Evolutionary conservation across 768 basidiomycete genomes (phyloP), one percentile per base, ranked within the genome.

Genomic region (Melanogaster broomeanus): DNA sequence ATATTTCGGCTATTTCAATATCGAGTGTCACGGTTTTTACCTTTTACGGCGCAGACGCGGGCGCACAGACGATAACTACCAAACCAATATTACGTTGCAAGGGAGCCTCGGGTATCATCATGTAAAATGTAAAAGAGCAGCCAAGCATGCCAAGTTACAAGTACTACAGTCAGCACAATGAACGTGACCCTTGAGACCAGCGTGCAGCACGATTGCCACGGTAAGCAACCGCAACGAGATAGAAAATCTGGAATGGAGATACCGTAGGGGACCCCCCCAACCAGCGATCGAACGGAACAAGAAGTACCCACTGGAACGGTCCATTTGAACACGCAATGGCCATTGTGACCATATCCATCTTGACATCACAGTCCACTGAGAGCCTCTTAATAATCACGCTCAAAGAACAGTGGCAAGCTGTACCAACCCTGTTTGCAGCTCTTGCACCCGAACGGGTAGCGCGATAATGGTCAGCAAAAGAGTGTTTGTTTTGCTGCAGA

Each of bases 11-110:
- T n/a, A n/a, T n/a, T n/a, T n/a, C 45, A 22, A 16, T 45, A 57
- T 55, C 40, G 22, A 31, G 55, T 22, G 37, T n/a, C 44, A 19
- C 39, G 42, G 52, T 42, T 22, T 25, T 9, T 22, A 61, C 59
- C 67, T 66, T 66, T 60, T 62, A 62, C 59, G 60, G 66, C 56
- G 53, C 60, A 37, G 44, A 49, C 51, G 43, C 54, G 58, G 55
- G 48, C 25, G 45, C 27, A 34, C 13, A 24, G 43, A 22, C 24
- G 41, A 41, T 37, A 22, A 4, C 16, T 39, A 48, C 34, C 28
- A 19, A 10, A 10, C 34, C 18, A 42, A 27, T 42, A 49, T 45
- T 42, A 28, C 35, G 42, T n/a, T 49, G 24, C 12, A 37, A 31
- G 25, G 11, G 3, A 31, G 38, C 45, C n/a, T n/a, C n/a, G n/a